phyloP scores from a whole-genome alignment of 768 basidiomycete species.

The Amanita rubescens region DNA sequence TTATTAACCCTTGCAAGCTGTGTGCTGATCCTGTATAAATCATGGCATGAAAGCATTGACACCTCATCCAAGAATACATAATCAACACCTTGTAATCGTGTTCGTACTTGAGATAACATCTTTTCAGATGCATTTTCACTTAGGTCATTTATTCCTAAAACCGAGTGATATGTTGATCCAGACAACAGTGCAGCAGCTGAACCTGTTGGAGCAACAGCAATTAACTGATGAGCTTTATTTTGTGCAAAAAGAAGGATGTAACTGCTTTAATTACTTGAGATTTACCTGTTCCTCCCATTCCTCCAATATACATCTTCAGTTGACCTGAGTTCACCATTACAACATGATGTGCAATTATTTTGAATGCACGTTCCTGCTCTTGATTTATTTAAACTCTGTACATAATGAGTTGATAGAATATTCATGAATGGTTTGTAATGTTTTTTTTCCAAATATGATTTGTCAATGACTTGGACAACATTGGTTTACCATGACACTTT shows the following conservation, averaged over 20 bases:
- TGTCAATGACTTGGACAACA: no score
- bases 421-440: neutral
- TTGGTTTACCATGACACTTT: neutral
- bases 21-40: conserved; percentile 18
- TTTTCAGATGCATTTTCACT: no score
- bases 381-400: conserved; percentile 14
- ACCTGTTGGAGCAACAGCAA: conserved; percentile 20
- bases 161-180: no score
- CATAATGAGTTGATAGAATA: neutral
- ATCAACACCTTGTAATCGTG: conserved; percentile 17
- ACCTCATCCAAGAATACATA: conserved; percentile 30
- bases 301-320: conserved; percentile 20
- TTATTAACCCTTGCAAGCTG: conserved; percentile 13
- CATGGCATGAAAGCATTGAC: conserved; percentile 25
- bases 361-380: no score
- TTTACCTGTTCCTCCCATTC: no score
- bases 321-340: conserved; percentile 9
- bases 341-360: no score
- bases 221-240: conserved; percentile 12
- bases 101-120: no score
- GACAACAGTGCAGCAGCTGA: no score
- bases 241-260: conserved; percentile 12
- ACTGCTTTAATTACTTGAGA: conserved; percentile 14
- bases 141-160: conserved; percentile 9
- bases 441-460: no score